phyloP scores from a whole-genome alignment of 768 basidiomycete genomes.

The Mycena galericulata region DNA sequence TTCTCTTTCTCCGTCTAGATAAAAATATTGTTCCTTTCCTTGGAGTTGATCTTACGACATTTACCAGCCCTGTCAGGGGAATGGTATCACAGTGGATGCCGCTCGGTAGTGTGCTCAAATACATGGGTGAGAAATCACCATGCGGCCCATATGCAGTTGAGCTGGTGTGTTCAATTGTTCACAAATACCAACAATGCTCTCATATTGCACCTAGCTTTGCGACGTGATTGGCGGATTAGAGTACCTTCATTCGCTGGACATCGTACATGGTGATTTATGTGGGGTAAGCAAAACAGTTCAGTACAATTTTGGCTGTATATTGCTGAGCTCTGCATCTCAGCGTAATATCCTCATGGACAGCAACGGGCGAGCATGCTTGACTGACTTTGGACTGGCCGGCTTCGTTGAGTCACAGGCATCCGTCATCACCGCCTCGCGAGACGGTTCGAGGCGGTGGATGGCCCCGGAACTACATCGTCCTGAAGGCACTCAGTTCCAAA shows the following conservation, averaged over 20 bases:
- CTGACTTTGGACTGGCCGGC: not conserved
- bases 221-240: not conserved
- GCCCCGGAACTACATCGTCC: not conserved
- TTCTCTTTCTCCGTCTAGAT: too few species aligned
- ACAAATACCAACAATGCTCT: too few species aligned
- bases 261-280: not conserved
- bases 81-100: constrained; percentile 22
- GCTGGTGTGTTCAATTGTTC: constrained; percentile 1
- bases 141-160: constrained; percentile 1
- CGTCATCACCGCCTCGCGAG: not conserved
- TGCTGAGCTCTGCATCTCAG: not conserved
- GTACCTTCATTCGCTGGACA: constrained; percentile 1
- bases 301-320: too few species aligned
- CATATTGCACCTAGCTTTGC: not conserved
- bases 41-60: constrained; percentile 1
- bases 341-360: constrained; percentile 2
- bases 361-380: not conserved
- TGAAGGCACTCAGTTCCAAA: not conserved
- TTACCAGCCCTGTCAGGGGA: not conserved
- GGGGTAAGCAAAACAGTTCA: not conserved
- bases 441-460: constrained; percentile 8
- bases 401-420: not conserved
- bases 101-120: constrained; percentile 2
- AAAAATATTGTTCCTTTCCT: constrained; percentile 12
- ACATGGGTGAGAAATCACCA: not conserved